A percentile compares a stretch with the other conserved stretches of the same genome.
phyloP scores from a whole-genome alignment of 2,329 filamentous ascomycete genomes.

The Diaporthe citri region DNA sequence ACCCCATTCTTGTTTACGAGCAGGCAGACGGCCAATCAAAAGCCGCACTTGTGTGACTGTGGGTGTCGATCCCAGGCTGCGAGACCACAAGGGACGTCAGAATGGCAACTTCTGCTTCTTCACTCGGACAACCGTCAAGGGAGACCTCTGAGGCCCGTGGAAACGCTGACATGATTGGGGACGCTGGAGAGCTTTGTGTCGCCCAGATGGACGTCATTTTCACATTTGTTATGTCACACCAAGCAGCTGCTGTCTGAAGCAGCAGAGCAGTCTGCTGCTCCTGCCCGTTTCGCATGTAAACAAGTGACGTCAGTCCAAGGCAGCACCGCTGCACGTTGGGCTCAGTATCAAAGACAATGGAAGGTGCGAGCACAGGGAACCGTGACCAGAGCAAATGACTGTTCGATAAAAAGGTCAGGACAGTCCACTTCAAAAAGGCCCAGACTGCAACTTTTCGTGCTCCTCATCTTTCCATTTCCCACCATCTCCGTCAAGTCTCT shows the following conservation, averaged over 20 bases:
- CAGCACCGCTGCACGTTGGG: not conserved
- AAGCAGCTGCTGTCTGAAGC: conserved; percentile 2
- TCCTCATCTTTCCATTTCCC: not conserved
- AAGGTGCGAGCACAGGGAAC: not conserved
- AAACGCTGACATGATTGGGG: not conserved
- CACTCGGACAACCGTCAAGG: not conserved
- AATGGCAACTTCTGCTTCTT: not conserved
- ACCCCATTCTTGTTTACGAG: conserved; percentile 22
- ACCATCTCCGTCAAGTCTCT: not conserved
- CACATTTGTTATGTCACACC: not conserved
- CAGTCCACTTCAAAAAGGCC: not conserved
- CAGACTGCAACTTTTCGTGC: not conserved
- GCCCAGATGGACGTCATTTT: conserved; percentile 11
- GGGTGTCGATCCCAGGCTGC: conserved; percentile 3
- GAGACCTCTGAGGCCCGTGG: not conserved
- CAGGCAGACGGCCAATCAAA: conserved; percentile 19
- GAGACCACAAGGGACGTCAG: conserved; percentile 13
- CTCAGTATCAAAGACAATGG: not conserved
- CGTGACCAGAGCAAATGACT: not conserved
- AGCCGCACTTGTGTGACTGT: not conserved
- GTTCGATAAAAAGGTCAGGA: not conserved
- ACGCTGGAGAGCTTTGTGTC: not conserved
- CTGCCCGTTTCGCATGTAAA: conserved; percentile 4
- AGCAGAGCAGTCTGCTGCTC: conserved; percentile 6
- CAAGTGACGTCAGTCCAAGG: conserved; percentile 34